Evolutionary conservation across 2,329 filamentous ascomycete species (phyloP).

Genomic region (Thielaviopsis punctulata): DNA sequence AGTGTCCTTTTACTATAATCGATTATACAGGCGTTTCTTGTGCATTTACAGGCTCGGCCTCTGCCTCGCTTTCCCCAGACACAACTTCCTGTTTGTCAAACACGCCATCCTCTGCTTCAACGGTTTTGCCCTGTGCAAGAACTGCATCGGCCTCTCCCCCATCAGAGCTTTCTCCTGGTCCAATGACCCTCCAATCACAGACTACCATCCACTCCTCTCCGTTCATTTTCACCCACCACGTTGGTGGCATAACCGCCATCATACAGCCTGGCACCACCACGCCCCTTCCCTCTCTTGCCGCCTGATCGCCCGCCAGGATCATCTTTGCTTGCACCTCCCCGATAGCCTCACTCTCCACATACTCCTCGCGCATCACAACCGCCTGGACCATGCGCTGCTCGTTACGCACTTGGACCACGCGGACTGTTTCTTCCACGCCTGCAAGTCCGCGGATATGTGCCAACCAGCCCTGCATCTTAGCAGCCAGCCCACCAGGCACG

Average conservation of each 20-base stretch:
- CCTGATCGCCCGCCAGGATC: not conserved
- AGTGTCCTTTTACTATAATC: too few relatives aligned
- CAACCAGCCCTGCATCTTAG: slow-evolving; percentile 24
- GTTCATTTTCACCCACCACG: slow-evolving; percentile 2
- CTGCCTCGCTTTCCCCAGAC: not conserved
- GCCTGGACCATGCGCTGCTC: not conserved
- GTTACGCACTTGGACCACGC: not conserved
- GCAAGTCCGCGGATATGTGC: slow-evolving; percentile 19
- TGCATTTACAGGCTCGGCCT: not conserved
- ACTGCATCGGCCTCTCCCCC: too few relatives aligned
- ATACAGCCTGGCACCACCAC: not conserved
- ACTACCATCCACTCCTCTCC: slow-evolving; percentile 4
- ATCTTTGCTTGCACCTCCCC: not conserved
- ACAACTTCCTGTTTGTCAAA: not conserved
- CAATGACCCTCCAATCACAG: slow-evolving; percentile 2
- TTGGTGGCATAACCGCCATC: not conserved
- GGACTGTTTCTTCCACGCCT: not conserved
- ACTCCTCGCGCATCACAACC: not conserved
- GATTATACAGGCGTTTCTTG: not conserved
- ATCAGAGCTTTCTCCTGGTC: not conserved
- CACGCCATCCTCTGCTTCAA: not conserved
- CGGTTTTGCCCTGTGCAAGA: too few relatives aligned
- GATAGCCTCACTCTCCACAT: not conserved
- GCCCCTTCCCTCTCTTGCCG: not conserved
- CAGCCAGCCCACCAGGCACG: slow-evolving; percentile 22